Evolutionary conservation across 176 grass and related monocot genomes (phyloP).

Genomic region (Phoenix roebelenii): DNA sequence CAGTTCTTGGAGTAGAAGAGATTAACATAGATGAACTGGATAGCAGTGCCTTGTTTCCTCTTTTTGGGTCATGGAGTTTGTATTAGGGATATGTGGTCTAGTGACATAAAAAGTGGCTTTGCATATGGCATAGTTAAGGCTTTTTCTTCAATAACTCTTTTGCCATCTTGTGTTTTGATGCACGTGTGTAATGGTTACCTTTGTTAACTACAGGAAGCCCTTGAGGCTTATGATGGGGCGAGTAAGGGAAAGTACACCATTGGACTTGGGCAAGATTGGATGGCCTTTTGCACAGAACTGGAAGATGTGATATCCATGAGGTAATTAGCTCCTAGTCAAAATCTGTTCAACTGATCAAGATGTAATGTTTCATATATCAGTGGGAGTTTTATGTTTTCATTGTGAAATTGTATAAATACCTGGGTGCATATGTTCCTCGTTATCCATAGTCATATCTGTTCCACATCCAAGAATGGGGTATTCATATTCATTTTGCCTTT

Average conservation of each 20-base stretch:
- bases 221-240: conserved; percentile 74
- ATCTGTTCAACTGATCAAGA: neutral
- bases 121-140: neutral
- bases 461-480: no score
- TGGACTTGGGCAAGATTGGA: conserved; percentile 89
- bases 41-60: no score
- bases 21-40: no score
- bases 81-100: no score
- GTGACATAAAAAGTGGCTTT: neutral
- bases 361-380: neutral
- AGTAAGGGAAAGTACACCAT: conserved; percentile 98
- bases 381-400: neutral
- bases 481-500: no score
- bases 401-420: neutral
- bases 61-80: no score
- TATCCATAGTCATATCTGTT: no score
- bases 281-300: conserved; percentile 83
- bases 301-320: conserved; percentile 99
- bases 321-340: conserved; percentile 11
- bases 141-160: neutral
- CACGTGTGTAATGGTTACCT: neutral
- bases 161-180: neutral
- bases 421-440: no score
- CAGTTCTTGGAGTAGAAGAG: no score
- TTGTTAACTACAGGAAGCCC: conserved; percentile 50